Evolutionary conservation across 129 eudicot species (phyloP), one percentile per base, ranked within the genome.

Genomic region (Tagetes erecta): DNA sequence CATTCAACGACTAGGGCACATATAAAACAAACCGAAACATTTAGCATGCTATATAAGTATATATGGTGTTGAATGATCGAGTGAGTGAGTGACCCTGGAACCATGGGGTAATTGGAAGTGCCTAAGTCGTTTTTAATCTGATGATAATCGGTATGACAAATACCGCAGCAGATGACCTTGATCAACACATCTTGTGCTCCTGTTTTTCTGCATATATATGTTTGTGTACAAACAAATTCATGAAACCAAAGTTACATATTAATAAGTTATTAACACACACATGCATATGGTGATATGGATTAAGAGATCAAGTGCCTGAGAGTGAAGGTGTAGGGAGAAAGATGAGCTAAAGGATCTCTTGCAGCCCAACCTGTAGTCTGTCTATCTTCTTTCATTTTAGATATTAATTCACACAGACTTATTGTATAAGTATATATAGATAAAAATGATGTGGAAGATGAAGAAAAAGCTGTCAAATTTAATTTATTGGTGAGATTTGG

Each of bases 331-430:
- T 87, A 90, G 8, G 96, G 96, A 0, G 98, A 89, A 10, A 93
- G 96, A 75, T 74, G 30, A 7, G 95, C 98, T 58, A 92, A 87
- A 27, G 96, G 75, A 67, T 93, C 98, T 76, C 78, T 83, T 45
- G 98, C 98, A 44, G 98, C 98, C 95, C 95, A 93, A 11, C 98
- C 98, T 30, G 71, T 75, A 35, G 88, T 78, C 35, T 76, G 80
- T 51, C 84, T 90, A 76, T 84, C 95, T 5, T 56, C 73, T 70
- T 87, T 90, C 27, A 20, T 20, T 20, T 20, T 20, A 20, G 27
- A 20, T 20, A 20, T 20, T 20, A 20, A 39, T 4, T 4, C 41
- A 39, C 4, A 39, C 4, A 2, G 41, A 39, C 41, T 2, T 39
- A 39, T 42, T 42, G 46, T 42, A 42, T 42, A 42, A 5, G 46